These are phyloP conservation scores for Trifolium dubium DNA, from an alignment of 306 rosid genomes.

Conservation along the genomic window DNA sequence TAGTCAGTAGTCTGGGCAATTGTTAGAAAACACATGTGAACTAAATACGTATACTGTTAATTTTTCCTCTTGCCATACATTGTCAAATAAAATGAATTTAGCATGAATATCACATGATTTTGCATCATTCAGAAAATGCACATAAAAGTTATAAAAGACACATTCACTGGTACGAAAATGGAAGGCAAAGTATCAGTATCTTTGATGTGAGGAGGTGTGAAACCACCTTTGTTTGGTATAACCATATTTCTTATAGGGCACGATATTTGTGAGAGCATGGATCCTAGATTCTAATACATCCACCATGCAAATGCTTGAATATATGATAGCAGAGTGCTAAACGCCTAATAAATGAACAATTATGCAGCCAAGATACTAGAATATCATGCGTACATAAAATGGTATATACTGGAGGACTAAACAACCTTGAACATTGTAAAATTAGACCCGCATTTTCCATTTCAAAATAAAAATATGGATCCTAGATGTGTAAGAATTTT, in stretches of 20 bases:
- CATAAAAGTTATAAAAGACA: conserved; percentile 11
- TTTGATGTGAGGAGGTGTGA: conserved; percentile 3
- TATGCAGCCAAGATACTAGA: conserved; percentile 12
- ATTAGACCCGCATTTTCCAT: neutral
- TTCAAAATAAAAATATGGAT: neutral
- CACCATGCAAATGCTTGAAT: conserved; percentile 19
- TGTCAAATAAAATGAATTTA: neutral
- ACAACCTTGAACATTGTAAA: neutral
- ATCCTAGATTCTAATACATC: conserved; percentile 10
- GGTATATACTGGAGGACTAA: conserved; percentile 13
- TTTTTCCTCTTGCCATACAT: neutral
- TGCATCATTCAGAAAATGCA: conserved; percentile 7
- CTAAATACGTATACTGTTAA: neutral
- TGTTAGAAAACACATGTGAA: conserved; percentile 25
- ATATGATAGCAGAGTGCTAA: conserved; percentile 20
- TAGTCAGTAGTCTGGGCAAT: neutral
- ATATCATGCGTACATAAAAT: conserved; percentile 10
- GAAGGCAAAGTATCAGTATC: neutral
- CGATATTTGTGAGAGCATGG: neutral
- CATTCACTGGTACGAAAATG: conserved; percentile 11
- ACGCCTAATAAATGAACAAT: neutral
- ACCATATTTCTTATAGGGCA: neutral
- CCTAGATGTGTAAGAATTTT: neutral
- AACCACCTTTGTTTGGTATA: conserved; percentile 1
- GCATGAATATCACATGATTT: conserved; percentile 21